Percentiles rank a stretch among this genome's conserved stretches.
Evolutionary conservation across 495 filamentous ascomycete species (phyloP).

Genomic region (Extremus antarcticus): DNA sequence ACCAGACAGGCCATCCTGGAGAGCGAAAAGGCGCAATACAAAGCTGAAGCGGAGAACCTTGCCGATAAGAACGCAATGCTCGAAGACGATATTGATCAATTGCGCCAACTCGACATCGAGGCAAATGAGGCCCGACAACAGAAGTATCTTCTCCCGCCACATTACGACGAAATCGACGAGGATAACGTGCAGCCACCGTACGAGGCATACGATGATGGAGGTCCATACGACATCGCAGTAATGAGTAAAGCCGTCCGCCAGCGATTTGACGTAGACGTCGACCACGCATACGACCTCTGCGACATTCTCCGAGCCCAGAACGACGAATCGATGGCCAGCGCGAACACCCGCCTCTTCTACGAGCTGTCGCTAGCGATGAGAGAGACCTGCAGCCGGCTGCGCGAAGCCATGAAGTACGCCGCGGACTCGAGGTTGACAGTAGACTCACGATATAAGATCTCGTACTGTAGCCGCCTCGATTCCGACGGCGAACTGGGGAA

Average conservation of each 20-base stretch:
- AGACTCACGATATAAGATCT: no score
- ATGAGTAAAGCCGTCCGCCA: neutral
- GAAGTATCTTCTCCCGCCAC: neutral
- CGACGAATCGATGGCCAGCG: no score
- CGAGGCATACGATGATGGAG: neutral
- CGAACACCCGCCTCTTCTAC: no score
- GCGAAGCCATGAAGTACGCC: no score
- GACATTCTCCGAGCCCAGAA: neutral
- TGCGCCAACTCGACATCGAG: conserved; percentile 8
- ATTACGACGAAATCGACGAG: neutral
- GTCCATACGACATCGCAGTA: neutral
- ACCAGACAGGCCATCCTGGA: no score
- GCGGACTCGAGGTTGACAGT: no score
- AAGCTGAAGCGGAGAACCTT: neutral
- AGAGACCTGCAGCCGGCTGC: no score
- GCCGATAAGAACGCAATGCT: neutral
- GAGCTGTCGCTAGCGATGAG: no score
- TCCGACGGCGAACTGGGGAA: no score
- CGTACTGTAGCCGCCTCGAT: no score
- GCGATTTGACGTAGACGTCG: neutral
- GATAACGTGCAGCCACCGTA: neutral
- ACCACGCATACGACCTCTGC: neutral
- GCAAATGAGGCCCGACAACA: neutral
- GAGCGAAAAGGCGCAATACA: neutral
- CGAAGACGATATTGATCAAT: conserved; percentile 4